Evolutionary conservation across 208 protist species (phyloP).

Genomic region (Acanthamoeba sp.): DNA sequence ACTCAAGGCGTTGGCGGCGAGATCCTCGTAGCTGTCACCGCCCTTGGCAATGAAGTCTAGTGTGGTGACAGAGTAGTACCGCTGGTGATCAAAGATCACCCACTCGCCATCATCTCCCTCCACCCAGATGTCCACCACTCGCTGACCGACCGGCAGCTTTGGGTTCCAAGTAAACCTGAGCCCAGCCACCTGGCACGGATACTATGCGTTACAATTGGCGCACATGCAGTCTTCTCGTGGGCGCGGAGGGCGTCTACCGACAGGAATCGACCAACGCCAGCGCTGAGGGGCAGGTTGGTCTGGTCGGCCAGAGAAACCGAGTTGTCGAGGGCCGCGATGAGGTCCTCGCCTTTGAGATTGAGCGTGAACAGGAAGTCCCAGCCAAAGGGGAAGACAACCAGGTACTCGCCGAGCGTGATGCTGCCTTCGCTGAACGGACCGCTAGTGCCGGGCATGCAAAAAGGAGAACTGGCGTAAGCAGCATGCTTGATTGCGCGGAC

Average conservation of each 20-base stretch:
- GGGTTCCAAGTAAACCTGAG: constrained; percentile 54
- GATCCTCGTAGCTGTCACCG: constrained; percentile 21
- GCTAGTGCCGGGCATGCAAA: background rate
- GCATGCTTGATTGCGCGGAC: no score
- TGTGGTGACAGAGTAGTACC: background rate
- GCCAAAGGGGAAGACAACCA: constrained; percentile 28
- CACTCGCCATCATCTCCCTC: background rate
- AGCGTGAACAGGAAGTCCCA: constrained; percentile 40
- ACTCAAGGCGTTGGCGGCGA: background rate
- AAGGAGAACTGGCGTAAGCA: no score
- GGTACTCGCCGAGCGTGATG: constrained; percentile 31
- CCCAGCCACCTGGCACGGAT: background rate
- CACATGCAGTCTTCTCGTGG: background rate
- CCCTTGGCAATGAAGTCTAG: constrained; percentile 30
- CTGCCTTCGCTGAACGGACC: background rate
- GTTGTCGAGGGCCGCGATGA: constrained; percentile 30
- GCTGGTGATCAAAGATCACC: background rate
- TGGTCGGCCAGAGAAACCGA: constrained; percentile 24
- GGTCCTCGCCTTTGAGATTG: background rate
- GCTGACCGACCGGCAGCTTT: background rate
- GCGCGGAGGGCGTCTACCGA: background rate
- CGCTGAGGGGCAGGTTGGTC: constrained; percentile 28
- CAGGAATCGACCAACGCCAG: constrained; percentile 49
- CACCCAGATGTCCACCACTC: constrained; percentile 60
- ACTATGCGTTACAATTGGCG: no score